Evolutionary conservation across 208 protist species (phyloP), one percentile per base, ranked within the genome.

Genomic region (Trypanosoma brucei): DNA sequence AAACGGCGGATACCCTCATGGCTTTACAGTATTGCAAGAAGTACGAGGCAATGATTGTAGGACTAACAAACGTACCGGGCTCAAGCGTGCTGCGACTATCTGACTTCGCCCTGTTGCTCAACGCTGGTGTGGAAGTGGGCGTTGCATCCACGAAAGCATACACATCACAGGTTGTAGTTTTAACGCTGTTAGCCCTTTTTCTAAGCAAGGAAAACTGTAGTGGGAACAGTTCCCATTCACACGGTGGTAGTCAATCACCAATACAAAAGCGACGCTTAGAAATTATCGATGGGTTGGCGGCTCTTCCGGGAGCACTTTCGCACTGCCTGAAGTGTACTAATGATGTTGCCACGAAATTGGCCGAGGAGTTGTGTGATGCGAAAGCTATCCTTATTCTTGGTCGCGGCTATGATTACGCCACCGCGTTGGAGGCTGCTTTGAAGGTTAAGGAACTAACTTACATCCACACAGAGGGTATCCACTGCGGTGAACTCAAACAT

Each of bases 381-480:
- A 55, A 57, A 31, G 87, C 79, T 11, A 38, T 98, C 30, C 61
- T 98, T 30, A 70, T 98, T 35, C 67, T 98, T 34, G 95, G 95
- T 2, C 83, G 96, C 14, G 97, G 95, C 13, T 96, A 96, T 66
- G 83, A 98, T 60, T 93, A 93, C 65, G 77, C 94, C 14, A 97
- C 93, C 3, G 86, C 84, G 36, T 63, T 98, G 42, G 97, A 99
- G 78, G 96, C 92, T 13, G 88, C 96, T 14, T 78, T 98, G 36
- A 99, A 99, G 71, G 81, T 99, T 58, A 99, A 99, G 75, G 97
- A 99, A 80, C 72, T 99, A 45, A 93, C 84, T 9, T 99, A 99
- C 81, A 87, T 98, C 30, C 96, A 99, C 72, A 92, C 95, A 3
- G 98, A 99, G 70, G 97, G 96, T 50, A 97, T 98, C 59, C 83